Evolutionary conservation across 2,329 filamentous ascomycete species (phyloP).

Genomic region (Fusarium foetens): DNA sequence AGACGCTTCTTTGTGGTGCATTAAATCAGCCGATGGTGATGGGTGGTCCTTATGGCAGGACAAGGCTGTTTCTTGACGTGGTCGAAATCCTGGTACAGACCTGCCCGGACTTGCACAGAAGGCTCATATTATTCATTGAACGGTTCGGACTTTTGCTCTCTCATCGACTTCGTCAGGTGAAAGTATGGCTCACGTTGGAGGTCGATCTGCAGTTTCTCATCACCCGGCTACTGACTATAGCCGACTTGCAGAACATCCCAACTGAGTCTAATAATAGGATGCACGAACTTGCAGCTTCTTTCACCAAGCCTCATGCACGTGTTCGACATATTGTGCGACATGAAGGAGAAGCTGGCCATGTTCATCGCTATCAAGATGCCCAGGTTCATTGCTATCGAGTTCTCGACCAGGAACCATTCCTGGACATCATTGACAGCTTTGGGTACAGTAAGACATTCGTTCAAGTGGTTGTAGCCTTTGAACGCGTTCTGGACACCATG

Average conservation of each 20-base stretch:
- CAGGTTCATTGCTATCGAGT: accelerated
- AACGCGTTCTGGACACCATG: accelerated
- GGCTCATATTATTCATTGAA: accelerated
- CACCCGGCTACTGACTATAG: accelerated
- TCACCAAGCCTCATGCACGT: accelerated
- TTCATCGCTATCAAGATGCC: accelerated
- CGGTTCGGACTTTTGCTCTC: too few species aligned
- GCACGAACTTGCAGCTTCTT: accelerated
- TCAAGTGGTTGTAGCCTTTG: accelerated
- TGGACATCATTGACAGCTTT: accelerated
- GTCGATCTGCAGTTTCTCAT: neutral
- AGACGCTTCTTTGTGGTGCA: neutral
- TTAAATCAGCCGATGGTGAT: too few species aligned
- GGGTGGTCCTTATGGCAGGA: accelerated
- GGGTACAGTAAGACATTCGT: accelerated
- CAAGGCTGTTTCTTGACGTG: accelerated
- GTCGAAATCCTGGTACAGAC: neutral
- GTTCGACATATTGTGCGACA: accelerated
- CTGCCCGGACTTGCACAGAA: neutral
- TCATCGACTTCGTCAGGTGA: too few species aligned
- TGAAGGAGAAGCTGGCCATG: accelerated
- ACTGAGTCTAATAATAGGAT: accelerated
- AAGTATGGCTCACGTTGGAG: neutral
- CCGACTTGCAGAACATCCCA: accelerated
- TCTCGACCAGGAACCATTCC: accelerated